Conservation (phyloP, 306 rosid genomes). For the Comarum palustre region DNA sequence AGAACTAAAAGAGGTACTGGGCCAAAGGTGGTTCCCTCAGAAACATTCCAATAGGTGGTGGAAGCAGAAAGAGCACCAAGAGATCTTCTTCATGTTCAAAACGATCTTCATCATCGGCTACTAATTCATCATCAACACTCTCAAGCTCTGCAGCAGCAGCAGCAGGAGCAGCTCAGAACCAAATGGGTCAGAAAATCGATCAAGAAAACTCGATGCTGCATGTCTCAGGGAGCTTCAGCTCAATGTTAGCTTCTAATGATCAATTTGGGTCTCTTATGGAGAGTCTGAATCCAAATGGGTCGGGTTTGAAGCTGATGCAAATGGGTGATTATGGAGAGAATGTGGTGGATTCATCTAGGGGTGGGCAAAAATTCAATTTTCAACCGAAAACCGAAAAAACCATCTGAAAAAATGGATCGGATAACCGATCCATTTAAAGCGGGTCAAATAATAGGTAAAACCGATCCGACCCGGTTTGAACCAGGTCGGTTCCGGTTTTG, state of each 20-base stretch:
- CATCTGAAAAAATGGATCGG: too few relatives aligned
- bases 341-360: slow-evolving; percentile 37
- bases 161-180: slow-evolving; percentile 14
- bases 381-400: too few relatives aligned
- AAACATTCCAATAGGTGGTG: slow-evolving; percentile 94
- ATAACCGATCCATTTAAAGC: too few relatives aligned
- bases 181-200: slow-evolving; percentile 24
- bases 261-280: slow-evolving; percentile 54
- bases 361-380: too few relatives aligned
- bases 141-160: slow-evolving; percentile 20
- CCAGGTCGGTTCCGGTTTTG: too few relatives aligned
- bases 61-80: slow-evolving; percentile 68
- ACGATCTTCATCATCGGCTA: slow-evolving; percentile 31
- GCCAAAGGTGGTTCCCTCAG: slow-evolving; percentile 91
- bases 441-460: too few relatives aligned
- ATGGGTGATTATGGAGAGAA: slow-evolving; percentile 47
- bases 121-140: slow-evolving; percentile 18
- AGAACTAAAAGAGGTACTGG: slow-evolving; percentile 86
- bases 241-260: slow-evolving; percentile 56
- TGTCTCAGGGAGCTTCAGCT: slow-evolving; percentile 63
- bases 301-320: slow-evolving; percentile 48
- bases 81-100: slow-evolving; percentile 45
- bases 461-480: too few relatives aligned
- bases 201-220: slow-evolving; percentile 36
- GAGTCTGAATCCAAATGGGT: slow-evolving; percentile 54